Evolutionary conservation across 805 yeast species (phyloP), one percentile per base, ranked within the genome.

Genomic region (Yarrowia osloensis): DNA sequence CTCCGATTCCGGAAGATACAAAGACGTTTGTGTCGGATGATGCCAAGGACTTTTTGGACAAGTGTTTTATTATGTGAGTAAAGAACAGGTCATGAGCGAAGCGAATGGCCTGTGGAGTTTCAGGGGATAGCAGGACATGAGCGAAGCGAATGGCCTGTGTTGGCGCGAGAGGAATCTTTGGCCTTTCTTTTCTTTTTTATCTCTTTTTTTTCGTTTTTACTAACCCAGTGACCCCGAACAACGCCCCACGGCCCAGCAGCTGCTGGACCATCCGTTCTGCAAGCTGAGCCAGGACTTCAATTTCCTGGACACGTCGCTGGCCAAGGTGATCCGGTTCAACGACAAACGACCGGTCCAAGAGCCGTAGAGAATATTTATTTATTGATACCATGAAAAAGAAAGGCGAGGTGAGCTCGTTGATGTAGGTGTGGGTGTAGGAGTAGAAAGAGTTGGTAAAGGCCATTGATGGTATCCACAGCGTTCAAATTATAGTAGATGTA

Each of bases 1-100:
- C 99, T 3, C 99, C 99, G 0, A 92, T 96, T 61, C 96, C 97
- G 0, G 93, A 89, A n/a, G 97, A 92, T 68, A 88, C 94, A 0
- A 75, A 81, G 59, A 86, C 86, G 6, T 77, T 80, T 69, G 87
- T 94, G 61, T 85, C 92, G 1, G 75, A 74, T 4, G 84, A 78
- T 7, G 97, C 96, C 0, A 83, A 84, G 67, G 82, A 84, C 33
- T 95, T 95, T 72, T 77, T 95, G 68, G 87, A 88, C 70, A 75
- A 80, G 66, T 94, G 99, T 74, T 94, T 94, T 73, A 82, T 57
- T 15, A 57, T 57, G 63, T 57, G 63, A 57, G 63, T 55, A 55
- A 9, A 15, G 33, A 17, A 33, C 17, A n/a, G n/a, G n/a, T n/a
- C 29, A 4, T 9, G 50, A 46, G 52, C 52, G 33, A 46, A 46